Evolutionary conservation across 805 yeast genomes (phyloP).

Genomic region (Starmera dryadoides): DNA sequence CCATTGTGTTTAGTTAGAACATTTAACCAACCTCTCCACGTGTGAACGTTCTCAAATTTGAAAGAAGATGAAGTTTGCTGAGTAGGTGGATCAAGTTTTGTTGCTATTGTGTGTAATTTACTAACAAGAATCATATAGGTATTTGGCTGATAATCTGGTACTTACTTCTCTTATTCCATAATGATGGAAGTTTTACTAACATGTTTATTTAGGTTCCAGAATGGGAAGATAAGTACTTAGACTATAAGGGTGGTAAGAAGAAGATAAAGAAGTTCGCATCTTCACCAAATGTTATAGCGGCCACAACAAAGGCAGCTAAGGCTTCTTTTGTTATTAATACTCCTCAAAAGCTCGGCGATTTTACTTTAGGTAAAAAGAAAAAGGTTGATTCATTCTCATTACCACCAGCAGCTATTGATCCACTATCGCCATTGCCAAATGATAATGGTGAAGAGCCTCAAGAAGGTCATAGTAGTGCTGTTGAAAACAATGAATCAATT

Average conservation of each 20-base stretch:
- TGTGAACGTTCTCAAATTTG: neutral
- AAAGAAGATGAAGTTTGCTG: constrained; percentile 14
- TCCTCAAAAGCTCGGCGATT: neutral
- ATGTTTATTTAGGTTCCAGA: constrained; percentile 51
- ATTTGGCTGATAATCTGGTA: constrained; percentile 3
- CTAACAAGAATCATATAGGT: constrained; percentile 1
- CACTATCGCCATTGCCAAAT: no score
- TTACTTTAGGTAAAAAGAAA: constrained; percentile 1
- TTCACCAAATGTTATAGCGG: constrained; percentile 6
- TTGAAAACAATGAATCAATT: neutral
- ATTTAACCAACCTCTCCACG: neutral
- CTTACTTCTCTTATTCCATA: neutral
- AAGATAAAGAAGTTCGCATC: constrained; percentile 18
- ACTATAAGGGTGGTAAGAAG: constrained; percentile 43
- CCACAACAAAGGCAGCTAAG: neutral
- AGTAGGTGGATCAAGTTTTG: neutral
- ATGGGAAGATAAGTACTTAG: constrained; percentile 79
- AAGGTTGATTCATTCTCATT: neutral
- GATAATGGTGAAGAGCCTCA: no score
- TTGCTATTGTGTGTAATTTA: neutral
- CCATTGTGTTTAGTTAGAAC: no score
- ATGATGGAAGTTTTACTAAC: no score
- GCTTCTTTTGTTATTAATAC: no score
- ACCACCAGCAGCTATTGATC: constrained; percentile 12
- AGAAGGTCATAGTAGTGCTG: neutral